A percentile compares a stretch with the other conserved stretches of the same genome.
phyloP scores from a whole-genome alignment of 108 stramenopile species.

The Cyclotella atomus region DNA sequence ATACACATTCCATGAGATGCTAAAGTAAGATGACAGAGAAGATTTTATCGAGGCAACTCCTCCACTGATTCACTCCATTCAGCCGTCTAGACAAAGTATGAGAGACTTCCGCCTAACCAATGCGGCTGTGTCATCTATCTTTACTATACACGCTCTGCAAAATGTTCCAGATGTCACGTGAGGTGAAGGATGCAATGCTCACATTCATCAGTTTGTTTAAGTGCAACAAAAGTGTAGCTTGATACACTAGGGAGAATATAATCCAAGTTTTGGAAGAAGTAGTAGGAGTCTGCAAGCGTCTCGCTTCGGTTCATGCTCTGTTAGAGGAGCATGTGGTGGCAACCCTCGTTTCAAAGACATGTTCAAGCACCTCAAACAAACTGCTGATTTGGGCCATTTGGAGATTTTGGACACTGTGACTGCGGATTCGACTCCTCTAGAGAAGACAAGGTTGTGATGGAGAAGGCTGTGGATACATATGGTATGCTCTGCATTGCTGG shows the following conservation, averaged over 20 bases:
- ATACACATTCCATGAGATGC: too few species aligned
- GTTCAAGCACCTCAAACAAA: background rate
- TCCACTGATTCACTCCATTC: too few species aligned
- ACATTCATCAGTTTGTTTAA: background rate
- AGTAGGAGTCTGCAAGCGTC: background rate
- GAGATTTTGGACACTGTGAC: background rate
- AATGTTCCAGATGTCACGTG: constrained; percentile 2
- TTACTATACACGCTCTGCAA: background rate
- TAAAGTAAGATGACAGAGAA: too few species aligned
- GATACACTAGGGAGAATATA: background rate
- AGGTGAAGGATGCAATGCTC: background rate
- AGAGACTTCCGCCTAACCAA: too few species aligned
- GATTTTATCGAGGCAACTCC: too few species aligned
- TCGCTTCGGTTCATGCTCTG: background rate
- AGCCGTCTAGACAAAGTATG: too few species aligned
- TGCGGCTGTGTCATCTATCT: too few species aligned
- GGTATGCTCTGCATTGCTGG: background rate
- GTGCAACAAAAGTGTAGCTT: background rate
- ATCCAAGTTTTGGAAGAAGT: background rate
- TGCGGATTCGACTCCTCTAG: background rate
- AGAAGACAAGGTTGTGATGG: background rate
- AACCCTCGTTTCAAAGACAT: background rate
- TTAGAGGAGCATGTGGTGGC: background rate
- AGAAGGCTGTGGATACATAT: background rate
- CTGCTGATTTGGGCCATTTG: background rate